Conservation (phyloP, 345 rosid genomes). For the Syzygium jambos region DNA sequence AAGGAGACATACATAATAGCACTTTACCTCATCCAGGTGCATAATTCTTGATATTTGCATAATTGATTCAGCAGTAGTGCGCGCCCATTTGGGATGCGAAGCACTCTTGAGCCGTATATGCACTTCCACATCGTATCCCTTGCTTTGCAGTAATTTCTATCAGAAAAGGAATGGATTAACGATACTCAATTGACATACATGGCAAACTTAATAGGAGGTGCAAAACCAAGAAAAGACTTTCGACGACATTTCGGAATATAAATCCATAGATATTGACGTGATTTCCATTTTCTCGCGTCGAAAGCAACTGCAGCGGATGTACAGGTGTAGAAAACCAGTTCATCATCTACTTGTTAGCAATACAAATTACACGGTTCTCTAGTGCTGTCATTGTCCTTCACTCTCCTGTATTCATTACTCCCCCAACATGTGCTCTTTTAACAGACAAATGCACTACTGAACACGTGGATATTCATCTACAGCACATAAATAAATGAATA, state of each 20-base stretch:
- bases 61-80: conserved; percentile 28
- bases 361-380: not conserved
- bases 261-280: not conserved
- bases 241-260: not conserved
- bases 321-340: not conserved
- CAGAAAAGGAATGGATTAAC: not conserved
- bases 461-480: not conserved
- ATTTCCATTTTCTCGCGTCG: not conserved
- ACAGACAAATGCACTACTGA: not conserved
- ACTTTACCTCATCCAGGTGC: conserved; percentile 61
- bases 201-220: not conserved
- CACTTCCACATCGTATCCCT: conserved; percentile 44
- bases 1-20: not conserved
- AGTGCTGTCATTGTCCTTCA: not conserved
- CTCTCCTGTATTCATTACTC: not conserved
- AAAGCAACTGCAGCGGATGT: not conserved
- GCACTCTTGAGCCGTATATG: conserved; percentile 23
- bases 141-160: conserved; percentile 49
- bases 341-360: not conserved
- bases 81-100: conserved; percentile 25
- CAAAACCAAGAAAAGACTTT: not conserved
- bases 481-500: not conserved
- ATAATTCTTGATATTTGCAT: conserved; percentile 55
- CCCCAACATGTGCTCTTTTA: not conserved
- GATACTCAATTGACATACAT: not conserved